A percentile compares a stretch with the other conserved stretches of the same genome.
phyloP scores from a whole-genome alignment of 148 eudicot genomes.

The Limonium bicolor region DNA sequence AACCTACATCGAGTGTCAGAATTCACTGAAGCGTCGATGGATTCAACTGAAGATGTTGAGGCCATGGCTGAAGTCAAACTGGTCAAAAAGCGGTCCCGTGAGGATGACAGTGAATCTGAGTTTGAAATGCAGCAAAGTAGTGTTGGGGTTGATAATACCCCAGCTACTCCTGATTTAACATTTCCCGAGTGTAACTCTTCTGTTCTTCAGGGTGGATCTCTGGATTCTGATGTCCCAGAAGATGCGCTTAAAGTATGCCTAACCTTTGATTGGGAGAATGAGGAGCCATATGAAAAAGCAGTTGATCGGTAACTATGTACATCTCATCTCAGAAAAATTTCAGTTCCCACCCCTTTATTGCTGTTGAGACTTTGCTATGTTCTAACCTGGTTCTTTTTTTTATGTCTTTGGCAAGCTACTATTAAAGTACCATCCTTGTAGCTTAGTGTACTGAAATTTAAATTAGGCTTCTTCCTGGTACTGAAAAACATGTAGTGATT shows the following conservation, averaged over 20 bases:
- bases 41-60: conserved; percentile 20
- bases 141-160: conserved; percentile 25
- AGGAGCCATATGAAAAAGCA: conserved; percentile 84
- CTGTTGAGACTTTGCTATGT: no score
- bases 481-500: no score
- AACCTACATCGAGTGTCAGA: conserved; percentile 94
- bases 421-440: no score
- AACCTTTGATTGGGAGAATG: conserved; percentile 97
- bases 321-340: no score
- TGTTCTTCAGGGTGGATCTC: conserved; percentile 39
- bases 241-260: conserved; percentile 44
- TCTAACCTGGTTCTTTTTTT: no score
- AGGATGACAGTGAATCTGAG: conserved; percentile 64
- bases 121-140: conserved; percentile 57
- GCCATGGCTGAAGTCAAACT: conserved; percentile 25
- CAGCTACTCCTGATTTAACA: no score
- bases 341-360: no score
- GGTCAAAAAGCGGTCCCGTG: conserved; percentile 60
- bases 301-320: conserved; percentile 54
- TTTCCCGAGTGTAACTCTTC: no score
- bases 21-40: conserved; percentile 49
- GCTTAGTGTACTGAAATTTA: no score
- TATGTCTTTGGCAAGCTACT: no score
- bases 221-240: conserved; percentile 30
- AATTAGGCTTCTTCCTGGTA: no score